These are phyloP conservation scores for Isoetes taiwanensis DNA, from an alignment of 75 land plant species.

Conservation along the genomic window DNA sequence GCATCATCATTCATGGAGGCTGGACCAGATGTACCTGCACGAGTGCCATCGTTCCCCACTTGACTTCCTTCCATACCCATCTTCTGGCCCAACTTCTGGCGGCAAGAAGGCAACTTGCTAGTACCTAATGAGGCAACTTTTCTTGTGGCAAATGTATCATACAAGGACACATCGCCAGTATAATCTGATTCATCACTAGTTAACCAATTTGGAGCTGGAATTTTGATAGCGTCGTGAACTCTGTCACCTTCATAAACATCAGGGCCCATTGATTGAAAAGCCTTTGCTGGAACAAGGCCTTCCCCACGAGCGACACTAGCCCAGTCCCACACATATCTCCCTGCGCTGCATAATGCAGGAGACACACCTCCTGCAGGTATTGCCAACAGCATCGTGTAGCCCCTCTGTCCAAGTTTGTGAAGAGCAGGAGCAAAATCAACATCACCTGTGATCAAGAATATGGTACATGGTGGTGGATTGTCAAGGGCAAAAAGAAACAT, in stretches of 20 bases:
- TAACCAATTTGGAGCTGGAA: slow-evolving; percentile 10
- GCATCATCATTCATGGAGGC: background rate
- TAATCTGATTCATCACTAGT: slow-evolving; percentile 19
- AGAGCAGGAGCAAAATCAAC: slow-evolving; percentile 94
- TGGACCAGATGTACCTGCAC: too few relatives aligned
- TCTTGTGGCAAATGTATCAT: too few relatives aligned
- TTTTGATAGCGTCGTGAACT: slow-evolving; percentile 12
- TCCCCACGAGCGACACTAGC: slow-evolving; percentile 72
- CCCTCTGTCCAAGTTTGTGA: slow-evolving; percentile 87
- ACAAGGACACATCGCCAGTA: too few relatives aligned
- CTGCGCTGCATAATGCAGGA: slow-evolving; percentile 67
- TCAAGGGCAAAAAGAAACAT: slow-evolving; percentile 98
- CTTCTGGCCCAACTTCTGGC: too few relatives aligned
- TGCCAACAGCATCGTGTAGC: slow-evolving; percentile 71
- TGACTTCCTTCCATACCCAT: too few relatives aligned
- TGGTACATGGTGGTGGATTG: slow-evolving; percentile 85
- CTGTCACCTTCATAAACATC: too few relatives aligned
- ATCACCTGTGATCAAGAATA: slow-evolving; percentile 84
- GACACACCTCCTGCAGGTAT: slow-evolving; percentile 77
- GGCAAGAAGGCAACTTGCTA: too few relatives aligned
- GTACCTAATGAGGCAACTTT: too few relatives aligned
- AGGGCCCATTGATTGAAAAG: slow-evolving; percentile 15
- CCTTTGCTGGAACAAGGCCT: slow-evolving; percentile 53
- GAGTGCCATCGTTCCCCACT: too few relatives aligned
- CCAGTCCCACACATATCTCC: slow-evolving; percentile 92